These are phyloP conservation scores for Pseudonitzschia multistriata DNA, from an alignment of 108 stramenopile genomes.

Conservation along the genomic window DNA sequence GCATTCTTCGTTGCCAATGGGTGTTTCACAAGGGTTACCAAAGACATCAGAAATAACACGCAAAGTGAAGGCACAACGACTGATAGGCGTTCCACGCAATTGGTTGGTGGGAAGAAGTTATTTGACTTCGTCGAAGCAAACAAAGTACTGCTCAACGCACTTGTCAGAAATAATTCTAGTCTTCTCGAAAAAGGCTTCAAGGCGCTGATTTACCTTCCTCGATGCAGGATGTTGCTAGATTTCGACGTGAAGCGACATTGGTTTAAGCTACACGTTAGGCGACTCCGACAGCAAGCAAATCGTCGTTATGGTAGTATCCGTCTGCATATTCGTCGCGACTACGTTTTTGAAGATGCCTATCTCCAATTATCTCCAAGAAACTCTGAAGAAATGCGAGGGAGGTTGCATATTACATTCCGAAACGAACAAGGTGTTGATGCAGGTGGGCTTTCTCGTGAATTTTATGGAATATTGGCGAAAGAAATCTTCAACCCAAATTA, in stretches of 20 bases:
- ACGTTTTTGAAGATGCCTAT: conserved; percentile 96
- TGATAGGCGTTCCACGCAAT: conserved; percentile 18
- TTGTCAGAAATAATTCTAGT: conserved; percentile 81
- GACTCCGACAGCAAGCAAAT: conserved; percentile 80
- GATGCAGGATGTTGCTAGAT: conserved; percentile 81
- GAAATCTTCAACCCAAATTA: conserved; percentile 99
- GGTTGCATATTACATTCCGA: conserved; percentile 92
- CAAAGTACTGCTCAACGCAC: conserved; percentile 88
- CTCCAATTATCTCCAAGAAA: conserved; percentile 88
- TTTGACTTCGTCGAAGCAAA: conserved; percentile 85
- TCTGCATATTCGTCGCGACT: conserved; percentile 77
- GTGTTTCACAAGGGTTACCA: conserved; percentile 31
- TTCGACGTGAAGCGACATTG: conserved; percentile 95
- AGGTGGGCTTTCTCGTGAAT: conserved; percentile 96
- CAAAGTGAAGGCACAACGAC: conserved; percentile 33
- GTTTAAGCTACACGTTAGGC: conserved; percentile 85
- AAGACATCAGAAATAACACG: conserved; percentile 18
- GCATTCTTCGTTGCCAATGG: conserved; percentile 93
- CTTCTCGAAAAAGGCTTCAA: conserved; percentile 86
- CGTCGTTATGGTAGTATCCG: conserved; percentile 85
- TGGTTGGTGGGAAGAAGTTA: conserved; percentile 62
- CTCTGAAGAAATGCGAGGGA: conserved; percentile 95
- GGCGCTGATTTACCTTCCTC: conserved; percentile 82
- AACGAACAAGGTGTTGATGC: conserved; percentile 99
- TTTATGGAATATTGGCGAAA: conserved; percentile 94